phyloP scores from a whole-genome alignment of 2,329 filamentous ascomycete genomes.

The Chaetomium sp. region DNA sequence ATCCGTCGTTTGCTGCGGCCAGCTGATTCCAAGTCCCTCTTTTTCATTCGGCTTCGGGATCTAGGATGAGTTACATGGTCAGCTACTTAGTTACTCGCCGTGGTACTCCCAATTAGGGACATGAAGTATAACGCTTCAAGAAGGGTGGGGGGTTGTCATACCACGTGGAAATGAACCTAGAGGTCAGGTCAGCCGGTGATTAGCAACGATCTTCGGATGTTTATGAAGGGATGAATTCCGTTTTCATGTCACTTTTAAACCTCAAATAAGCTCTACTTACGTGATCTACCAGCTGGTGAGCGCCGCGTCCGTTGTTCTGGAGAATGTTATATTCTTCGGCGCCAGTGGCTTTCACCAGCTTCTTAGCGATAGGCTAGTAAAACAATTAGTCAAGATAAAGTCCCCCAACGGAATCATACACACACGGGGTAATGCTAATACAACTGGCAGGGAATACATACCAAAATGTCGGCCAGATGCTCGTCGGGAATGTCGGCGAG shows the following conservation, averaged over 20 bases:
- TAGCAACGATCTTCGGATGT: too few relatives aligned
- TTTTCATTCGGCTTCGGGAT: slow-evolving; percentile 87
- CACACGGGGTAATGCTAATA: too few relatives aligned
- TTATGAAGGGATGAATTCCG: too few relatives aligned
- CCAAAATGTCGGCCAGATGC: slow-evolving; percentile 72
- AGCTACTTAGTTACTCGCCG: not conserved
- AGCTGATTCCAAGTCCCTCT: slow-evolving; percentile 73
- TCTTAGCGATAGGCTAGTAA: slow-evolving; percentile 72
- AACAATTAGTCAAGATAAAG: too few relatives aligned
- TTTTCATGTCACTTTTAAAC: too few relatives aligned
- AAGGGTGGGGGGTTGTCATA: slow-evolving; percentile 33
- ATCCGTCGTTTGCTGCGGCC: slow-evolving; percentile 69
- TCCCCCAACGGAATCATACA: too few relatives aligned
- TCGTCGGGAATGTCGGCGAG: slow-evolving; percentile 91
- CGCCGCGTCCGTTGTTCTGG: slow-evolving; percentile 89
- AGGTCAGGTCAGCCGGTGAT: not conserved
- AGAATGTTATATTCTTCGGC: slow-evolving; percentile 83
- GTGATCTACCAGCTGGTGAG: slow-evolving; percentile 89
- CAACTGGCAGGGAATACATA: slow-evolving; percentile 32
- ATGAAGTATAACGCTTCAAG: not conserved
- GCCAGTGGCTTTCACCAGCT: slow-evolving; percentile 70
- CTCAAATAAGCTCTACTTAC: slow-evolving; percentile 36
- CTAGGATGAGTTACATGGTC: slow-evolving; percentile 33
- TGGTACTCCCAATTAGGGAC: not conserved
- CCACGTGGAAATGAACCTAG: slow-evolving; percentile 90